phyloP scores from a whole-genome alignment of 2,329 filamentous ascomycete genomes.

The Fusarium abutilonis region DNA sequence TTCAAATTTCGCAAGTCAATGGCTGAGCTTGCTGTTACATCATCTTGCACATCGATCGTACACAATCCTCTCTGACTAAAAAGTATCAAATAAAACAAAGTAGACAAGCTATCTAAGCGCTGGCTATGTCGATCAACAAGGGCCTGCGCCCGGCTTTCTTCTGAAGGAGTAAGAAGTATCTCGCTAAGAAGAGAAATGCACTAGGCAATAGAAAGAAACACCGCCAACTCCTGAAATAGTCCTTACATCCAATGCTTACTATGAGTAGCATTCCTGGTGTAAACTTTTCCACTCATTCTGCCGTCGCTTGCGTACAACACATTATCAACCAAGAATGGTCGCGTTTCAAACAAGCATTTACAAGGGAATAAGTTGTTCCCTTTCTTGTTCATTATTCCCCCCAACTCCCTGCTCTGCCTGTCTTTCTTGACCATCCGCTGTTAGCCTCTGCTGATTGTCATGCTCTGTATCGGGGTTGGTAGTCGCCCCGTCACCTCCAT shows the following conservation, averaged over 20 bases:
- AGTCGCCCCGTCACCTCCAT: conserved; percentile 13
- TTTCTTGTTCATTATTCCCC: conserved; percentile 24
- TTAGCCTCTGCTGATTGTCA: conserved; percentile 24
- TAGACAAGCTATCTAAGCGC: conserved; percentile 15
- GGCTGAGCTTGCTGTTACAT: background rate
- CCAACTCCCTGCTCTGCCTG: conserved; percentile 17
- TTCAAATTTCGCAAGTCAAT: too few relatives aligned
- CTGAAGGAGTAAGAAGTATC: conserved; percentile 22
- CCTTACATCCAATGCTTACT: conserved; percentile 27
- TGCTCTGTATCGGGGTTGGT: conserved; percentile 11
- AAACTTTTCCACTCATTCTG: conserved; percentile 35
- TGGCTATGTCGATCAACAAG: conserved; percentile 25
- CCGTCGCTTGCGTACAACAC: conserved; percentile 25
- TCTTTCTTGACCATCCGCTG: conserved; percentile 27
- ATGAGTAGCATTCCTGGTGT: conserved; percentile 19
- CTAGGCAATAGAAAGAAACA: conserved; percentile 26
- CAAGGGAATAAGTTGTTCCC: conserved; percentile 40
- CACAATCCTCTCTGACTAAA: background rate
- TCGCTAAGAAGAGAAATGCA: conserved; percentile 28
- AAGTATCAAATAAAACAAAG: conserved; percentile 6
- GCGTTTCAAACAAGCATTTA: conserved; percentile 8
- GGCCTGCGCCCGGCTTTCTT: conserved; percentile 40
- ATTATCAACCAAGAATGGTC: conserved; percentile 12
- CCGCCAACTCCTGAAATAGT: conserved; percentile 38
- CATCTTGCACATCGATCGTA: background rate